These are phyloP conservation scores for Magnusiomyces magnusii DNA, from an alignment of 1,139 yeast species.

Conservation along the genomic window DNA sequence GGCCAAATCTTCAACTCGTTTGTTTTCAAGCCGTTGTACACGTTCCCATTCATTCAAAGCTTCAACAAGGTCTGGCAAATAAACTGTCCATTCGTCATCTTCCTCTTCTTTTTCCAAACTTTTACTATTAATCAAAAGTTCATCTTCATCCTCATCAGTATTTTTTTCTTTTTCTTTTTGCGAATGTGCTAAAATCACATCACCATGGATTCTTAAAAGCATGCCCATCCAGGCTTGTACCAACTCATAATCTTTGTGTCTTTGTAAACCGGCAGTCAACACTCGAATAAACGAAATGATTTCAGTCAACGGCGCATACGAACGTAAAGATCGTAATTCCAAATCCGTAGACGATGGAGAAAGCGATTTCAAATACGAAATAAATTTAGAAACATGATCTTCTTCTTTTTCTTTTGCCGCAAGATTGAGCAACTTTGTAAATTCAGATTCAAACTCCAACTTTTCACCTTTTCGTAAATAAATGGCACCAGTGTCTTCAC, in stretches of 20 bases:
- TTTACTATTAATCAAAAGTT: neutral
- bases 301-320: conserved; percentile 57
- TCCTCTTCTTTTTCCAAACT: conserved; percentile 3
- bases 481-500: conserved; percentile 40
- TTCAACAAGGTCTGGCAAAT: conserved; percentile 30
- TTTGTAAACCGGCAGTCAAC: conserved; percentile 47
- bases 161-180: conserved; percentile 3
- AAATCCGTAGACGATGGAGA: conserved; percentile 78
- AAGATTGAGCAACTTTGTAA: conserved; percentile 49
- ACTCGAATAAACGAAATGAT: conserved; percentile 59
- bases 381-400: conserved; percentile 35
- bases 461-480: conserved; percentile 13
- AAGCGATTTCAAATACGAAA: conserved; percentile 48
- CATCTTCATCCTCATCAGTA: conserved; percentile 1
- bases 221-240: conserved; percentile 72
- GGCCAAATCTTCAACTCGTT: conserved; percentile 55
- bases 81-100: conserved; percentile 26
- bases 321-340: conserved; percentile 73
- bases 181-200: conserved; percentile 47
- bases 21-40: conserved; percentile 39
- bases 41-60: conserved; percentile 47
- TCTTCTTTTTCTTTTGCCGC: conserved; percentile 34
- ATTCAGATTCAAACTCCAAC: conserved; percentile 49
- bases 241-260: conserved; percentile 60
- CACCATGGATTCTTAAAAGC: conserved; percentile 74